Conservation (phyloP, 371 early-diverging fungal species). For the Mortierella sp. region DNA sequence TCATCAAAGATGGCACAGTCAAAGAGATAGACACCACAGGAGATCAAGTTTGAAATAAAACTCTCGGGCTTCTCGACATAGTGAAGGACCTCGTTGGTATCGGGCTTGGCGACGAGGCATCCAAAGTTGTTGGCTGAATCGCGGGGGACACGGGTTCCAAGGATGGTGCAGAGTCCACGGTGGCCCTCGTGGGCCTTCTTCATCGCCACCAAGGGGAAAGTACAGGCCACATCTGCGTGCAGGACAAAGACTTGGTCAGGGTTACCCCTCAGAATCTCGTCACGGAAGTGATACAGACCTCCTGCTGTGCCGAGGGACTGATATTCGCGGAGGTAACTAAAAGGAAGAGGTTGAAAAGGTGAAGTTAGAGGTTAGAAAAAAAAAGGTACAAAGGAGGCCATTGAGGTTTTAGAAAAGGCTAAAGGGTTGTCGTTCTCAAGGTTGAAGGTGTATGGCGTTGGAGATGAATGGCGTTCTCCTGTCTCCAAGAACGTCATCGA, state of each 20-base stretch:
- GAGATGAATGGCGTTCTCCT: too few species aligned
- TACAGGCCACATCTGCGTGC: conserved; percentile 95
- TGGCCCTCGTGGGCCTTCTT: conserved; percentile 83
- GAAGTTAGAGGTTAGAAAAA: too few species aligned
- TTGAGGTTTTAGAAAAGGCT: not conserved
- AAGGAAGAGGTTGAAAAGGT: too few species aligned
- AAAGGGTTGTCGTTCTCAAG: too few species aligned
- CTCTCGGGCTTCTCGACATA: conserved; percentile 98
- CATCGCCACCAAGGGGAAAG: conserved; percentile 93
- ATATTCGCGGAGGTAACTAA: conserved; percentile 96
- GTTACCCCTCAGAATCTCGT: conserved; percentile 91
- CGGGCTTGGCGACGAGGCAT: conserved; percentile 89
- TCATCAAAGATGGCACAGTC: conserved; percentile 86
- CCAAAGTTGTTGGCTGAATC: conserved; percentile 90
- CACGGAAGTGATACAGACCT: conserved; percentile 97
- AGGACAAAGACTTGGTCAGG: conserved; percentile 95
- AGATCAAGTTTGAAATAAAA: conserved; percentile 93
- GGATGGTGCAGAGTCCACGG: conserved; percentile 86
- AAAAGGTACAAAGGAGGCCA: not conserved
- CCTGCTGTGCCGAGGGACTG: conserved; percentile 97
- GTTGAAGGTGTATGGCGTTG: too few species aligned
- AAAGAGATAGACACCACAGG: conserved; percentile 95
- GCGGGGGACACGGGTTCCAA: conserved; percentile 85
- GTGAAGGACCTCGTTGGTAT: conserved; percentile 90
- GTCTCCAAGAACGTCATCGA: too few species aligned